A percentile compares a stretch with the other conserved stretches of the same genome.
Conservation (phyloP, 176 grass and related monocot genomes). For the Dactylis glomerata region DNA sequence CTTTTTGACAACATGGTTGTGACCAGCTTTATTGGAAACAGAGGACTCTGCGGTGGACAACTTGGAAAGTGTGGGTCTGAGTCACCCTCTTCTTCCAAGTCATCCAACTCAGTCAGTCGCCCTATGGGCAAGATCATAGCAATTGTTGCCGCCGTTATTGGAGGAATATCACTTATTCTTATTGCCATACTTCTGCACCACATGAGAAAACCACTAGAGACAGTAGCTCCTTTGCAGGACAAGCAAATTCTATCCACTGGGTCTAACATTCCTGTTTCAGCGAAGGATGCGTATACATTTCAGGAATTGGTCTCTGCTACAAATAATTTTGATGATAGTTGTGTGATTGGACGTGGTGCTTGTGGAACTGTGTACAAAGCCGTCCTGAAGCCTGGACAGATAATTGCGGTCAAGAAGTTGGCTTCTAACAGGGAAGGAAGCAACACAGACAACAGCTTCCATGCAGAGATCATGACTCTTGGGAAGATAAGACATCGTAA, state of each 20-base stretch:
- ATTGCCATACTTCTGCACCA: slow-evolving; percentile 78
- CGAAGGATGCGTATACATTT: slow-evolving; percentile 82
- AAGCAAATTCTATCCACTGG: slow-evolving; percentile 52
- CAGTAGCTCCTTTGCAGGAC: slow-evolving; percentile 78
- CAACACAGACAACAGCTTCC: slow-evolving; percentile 92
- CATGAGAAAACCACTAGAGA: slow-evolving; percentile 88
- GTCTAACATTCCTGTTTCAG: slow-evolving; percentile 59
- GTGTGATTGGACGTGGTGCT: slow-evolving; percentile 77
- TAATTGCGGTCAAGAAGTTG: slow-evolving; percentile 89
- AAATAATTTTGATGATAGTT: slow-evolving; percentile 89
- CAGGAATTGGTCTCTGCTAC: slow-evolving; percentile 79
- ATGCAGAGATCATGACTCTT: slow-evolving; percentile 90
- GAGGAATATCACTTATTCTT: slow-evolving; percentile 93
- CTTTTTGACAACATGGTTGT: slow-evolving; percentile 78
- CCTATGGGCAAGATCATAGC: slow-evolving; percentile 82
- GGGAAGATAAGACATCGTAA: slow-evolving; percentile 99
- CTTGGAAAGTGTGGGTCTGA: slow-evolving; percentile 70
- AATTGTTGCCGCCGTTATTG: slow-evolving; percentile 81
- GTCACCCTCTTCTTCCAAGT: slow-evolving; percentile 29
- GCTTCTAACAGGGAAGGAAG: slow-evolving; percentile 90
- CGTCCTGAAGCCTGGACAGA: slow-evolving; percentile 58
- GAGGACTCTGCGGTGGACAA: slow-evolving; percentile 85
- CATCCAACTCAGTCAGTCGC: slow-evolving; percentile 27
- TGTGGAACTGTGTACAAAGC: slow-evolving; percentile 94
- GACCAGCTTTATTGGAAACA: slow-evolving; percentile 87